These are phyloP conservation scores for Wallacemonas sp. DNA, from an alignment of 208 protist species.

Conservation along the genomic window DNA sequence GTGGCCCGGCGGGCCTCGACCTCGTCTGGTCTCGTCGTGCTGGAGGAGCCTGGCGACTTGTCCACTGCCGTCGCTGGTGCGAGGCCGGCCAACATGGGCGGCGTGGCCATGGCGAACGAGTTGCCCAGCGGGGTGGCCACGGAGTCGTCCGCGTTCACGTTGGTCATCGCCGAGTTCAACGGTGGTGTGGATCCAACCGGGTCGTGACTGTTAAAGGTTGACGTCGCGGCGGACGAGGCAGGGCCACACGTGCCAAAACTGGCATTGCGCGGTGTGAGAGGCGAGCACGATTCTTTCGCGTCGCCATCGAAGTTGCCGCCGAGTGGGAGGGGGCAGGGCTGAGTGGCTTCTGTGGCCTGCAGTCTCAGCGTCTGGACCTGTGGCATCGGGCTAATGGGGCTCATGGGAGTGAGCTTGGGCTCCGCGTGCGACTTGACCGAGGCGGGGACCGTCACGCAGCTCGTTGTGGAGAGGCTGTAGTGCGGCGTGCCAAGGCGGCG, in stretches of 20 bases:
- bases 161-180: no score
- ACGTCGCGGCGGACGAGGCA: neutral
- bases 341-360: no score
- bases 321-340: no score
- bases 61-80: neutral
- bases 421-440: conserved; percentile 14
- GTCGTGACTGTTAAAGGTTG: neutral
- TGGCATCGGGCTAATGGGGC: conserved; percentile 7
- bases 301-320: no score
- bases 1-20: neutral
- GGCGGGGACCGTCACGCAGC: conserved; percentile 12
- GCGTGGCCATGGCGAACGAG: neutral
- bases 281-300: neutral
- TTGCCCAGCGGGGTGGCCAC: neutral
- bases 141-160: conserved; percentile 7
- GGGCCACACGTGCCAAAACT: neutral
- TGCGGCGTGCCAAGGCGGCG: conserved; percentile 25
- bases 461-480: neutral
- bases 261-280: neutral
- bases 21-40: neutral
- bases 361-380: neutral
- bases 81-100: conserved; percentile 1
- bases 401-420: conserved; percentile 4
- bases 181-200: neutral
- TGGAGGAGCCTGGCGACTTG: neutral